Evolutionary conservation across 106 monocot species (phyloP).

Genomic region (Dendrobium officinale): DNA sequence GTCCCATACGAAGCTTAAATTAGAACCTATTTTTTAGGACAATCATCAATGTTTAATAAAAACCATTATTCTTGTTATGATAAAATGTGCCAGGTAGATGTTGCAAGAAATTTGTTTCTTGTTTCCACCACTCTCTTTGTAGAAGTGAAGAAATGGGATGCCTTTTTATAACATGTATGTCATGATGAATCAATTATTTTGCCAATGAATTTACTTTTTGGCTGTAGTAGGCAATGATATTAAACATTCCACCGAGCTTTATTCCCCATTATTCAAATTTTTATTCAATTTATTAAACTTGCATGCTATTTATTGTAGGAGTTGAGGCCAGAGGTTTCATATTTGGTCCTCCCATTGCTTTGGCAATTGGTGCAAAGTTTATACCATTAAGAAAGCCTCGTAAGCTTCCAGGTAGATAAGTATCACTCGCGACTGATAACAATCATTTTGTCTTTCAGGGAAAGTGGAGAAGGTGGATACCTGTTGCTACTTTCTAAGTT

Average conservation of each 20-base stretch:
- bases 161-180: neutral
- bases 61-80: neutral
- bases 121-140: neutral
- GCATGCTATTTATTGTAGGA: neutral
- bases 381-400: slow-evolving; percentile 6
- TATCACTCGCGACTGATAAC: neutral
- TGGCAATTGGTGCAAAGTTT: slow-evolving; percentile 9
- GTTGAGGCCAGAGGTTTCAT: slow-evolving; percentile 8
- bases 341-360: slow-evolving; percentile 8
- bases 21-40: neutral
- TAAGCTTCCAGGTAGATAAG: neutral
- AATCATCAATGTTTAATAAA: neutral
- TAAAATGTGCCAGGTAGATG: neutral
- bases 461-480: no score
- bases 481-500: no score
- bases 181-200: neutral
- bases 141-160: neutral
- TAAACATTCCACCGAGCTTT: neutral
- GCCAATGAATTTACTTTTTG: no score
- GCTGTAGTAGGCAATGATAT: neutral
- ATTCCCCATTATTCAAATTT: neutral
- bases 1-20: no score
- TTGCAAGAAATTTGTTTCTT: neutral
- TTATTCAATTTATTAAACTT: neutral
- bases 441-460: no score